Conservation (phyloP, 352 stramenopile species). For the Stramenopiles sp. region DNA sequence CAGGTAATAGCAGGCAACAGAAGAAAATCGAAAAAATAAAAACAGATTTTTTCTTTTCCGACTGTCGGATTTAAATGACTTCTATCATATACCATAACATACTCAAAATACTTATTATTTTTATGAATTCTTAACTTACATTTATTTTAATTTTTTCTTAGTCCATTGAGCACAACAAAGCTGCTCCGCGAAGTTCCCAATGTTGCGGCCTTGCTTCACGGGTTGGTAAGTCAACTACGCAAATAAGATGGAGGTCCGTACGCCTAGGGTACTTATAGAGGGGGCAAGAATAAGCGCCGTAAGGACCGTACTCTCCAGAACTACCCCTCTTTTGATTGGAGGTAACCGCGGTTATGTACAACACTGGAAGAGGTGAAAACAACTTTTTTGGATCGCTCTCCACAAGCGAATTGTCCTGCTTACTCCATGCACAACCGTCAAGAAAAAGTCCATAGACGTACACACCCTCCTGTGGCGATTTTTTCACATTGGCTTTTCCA, state of each 20-base stretch:
- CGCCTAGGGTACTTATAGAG: conserved; percentile 89
- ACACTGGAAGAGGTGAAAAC: conserved; percentile 77
- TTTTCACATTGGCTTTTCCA: conserved; percentile 58
- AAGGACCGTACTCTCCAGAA: conserved; percentile 68
- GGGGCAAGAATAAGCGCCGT: conserved; percentile 77
- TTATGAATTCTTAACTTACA: no score
- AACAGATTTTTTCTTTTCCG: no score
- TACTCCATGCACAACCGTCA: conserved; percentile 85
- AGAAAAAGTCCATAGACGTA: conserved; percentile 94
- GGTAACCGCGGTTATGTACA: conserved; percentile 83
- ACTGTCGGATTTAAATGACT: no score
- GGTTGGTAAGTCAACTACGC: conserved; percentile 72
- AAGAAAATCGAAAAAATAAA: no score
- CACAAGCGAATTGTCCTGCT: conserved; percentile 68
- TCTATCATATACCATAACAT: no score
- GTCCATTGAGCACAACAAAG: conserved; percentile 80
- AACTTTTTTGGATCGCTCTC: conserved; percentile 90
- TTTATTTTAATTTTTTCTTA: no score
- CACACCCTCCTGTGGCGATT: conserved; percentile 70
- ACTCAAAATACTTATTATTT: no score
- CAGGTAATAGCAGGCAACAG: no score
- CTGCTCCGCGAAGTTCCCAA: conserved; percentile 75
- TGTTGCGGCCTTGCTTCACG: conserved; percentile 55
- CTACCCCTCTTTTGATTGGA: conserved; percentile 68
- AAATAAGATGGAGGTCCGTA: conserved; percentile 87